Evolutionary conservation across 164 flowering plant species (phyloP).

Genomic region (Akebia trifoliata): DNA sequence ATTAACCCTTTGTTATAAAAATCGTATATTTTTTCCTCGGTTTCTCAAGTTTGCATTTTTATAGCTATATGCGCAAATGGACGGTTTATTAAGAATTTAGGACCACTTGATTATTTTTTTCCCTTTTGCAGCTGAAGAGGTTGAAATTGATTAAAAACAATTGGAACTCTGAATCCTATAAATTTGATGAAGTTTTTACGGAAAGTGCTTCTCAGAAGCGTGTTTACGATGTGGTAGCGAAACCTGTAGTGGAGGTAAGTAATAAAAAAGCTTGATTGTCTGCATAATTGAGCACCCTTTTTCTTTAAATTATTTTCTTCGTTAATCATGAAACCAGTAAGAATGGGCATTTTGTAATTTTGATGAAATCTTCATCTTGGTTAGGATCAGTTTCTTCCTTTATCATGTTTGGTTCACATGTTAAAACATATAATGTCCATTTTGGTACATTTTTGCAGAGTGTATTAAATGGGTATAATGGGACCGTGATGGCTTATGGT

Average conservation of each 20-base stretch:
- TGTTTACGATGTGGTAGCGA: slow-evolving; percentile 85
- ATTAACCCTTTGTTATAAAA: background rate
- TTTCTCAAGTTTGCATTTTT: background rate
- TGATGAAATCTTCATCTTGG: too few species aligned
- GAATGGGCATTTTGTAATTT: too few species aligned
- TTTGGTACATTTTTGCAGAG: slow-evolving; percentile 61
- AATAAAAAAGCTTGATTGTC: background rate
- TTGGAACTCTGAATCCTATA: slow-evolving; percentile 82
- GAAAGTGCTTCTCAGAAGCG: slow-evolving; percentile 89
- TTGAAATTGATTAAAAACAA: slow-evolving; percentile 74
- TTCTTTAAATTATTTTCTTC: background rate
- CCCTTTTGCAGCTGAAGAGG: slow-evolving; percentile 59
- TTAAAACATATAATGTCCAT: slow-evolving; percentile 4
- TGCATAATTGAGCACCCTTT: background rate
- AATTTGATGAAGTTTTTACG: slow-evolving; percentile 84
- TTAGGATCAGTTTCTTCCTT: too few species aligned
- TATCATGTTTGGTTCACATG: slow-evolving; percentile 1
- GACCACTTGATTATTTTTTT: background rate
- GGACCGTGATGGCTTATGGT: slow-evolving; percentile 98
- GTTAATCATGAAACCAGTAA: too few species aligned
- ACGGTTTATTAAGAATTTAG: background rate
- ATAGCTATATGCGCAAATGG: too few species aligned
- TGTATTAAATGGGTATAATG: slow-evolving; percentile 88
- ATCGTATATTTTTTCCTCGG: background rate
- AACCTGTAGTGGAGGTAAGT: slow-evolving; percentile 88